Conservation (phyloP, 805 yeast genomes). For the Ogataea polymorpha region DNA sequence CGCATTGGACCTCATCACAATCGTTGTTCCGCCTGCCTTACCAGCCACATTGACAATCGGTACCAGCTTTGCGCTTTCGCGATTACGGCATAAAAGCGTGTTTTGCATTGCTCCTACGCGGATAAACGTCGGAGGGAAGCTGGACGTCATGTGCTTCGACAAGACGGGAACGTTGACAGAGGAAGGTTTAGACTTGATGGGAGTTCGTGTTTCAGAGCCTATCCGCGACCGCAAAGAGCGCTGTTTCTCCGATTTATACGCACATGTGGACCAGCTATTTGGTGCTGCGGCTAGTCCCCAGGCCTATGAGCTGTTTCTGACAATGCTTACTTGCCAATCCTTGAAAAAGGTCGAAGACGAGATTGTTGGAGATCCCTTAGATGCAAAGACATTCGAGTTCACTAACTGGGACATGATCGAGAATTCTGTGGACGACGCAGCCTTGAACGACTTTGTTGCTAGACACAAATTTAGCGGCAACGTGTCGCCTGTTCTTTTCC, state of each 20-base stretch:
- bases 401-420: conserved; percentile 77
- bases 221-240: conserved; percentile 27
- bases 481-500: conserved; percentile 46
- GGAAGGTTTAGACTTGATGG: conserved; percentile 88
- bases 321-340: conserved; percentile 84
- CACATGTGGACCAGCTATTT: conserved; percentile 16
- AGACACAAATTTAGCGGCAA: conserved; percentile 38
- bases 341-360: conserved; percentile 75
- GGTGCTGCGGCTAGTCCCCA: conserved; percentile 13
- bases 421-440: conserved; percentile 43
- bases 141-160: conserved; percentile 89
- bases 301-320: conserved; percentile 34
- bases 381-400: conserved; percentile 88
- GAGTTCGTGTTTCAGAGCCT: conserved; percentile 39
- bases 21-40: conserved; percentile 97
- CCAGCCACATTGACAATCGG: conserved; percentile 98
- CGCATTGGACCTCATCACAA: conserved; percentile 90
- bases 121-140: conserved; percentile 93
- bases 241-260: conserved; percentile 26
- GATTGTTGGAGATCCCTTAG: conserved; percentile 90
- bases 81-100: conserved; percentile 65
- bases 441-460: conserved; percentile 18
- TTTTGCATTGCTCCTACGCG: conserved; percentile 94
- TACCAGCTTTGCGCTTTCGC: conserved; percentile 81
- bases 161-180: conserved; percentile 97